Base-by-base conservation (phyloP, 148 eudicot genomes). In the Euryodendron excelsum region DNA sequence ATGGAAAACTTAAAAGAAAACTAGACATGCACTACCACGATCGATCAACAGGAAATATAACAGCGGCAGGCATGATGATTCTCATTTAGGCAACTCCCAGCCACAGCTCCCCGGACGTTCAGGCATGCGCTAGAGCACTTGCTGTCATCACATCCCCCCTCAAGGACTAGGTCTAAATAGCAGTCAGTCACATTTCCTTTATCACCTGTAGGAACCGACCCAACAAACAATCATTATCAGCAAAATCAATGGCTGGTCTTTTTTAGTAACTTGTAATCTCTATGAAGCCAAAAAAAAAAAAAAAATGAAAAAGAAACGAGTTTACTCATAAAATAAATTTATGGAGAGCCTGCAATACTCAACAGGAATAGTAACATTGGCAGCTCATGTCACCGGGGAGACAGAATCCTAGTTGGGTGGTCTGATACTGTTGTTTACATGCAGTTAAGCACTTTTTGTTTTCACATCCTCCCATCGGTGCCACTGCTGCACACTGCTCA, bases 361-460 rank as follows among this genome's bases (percentile, higher is more conserved):
- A 72, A 45, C 60, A 72, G 60, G 60, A 30, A 72, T 72, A 52
- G 23, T 50, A 50, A 31, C 61, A 72, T 14, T 72, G 56, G 75
- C 75, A 72, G 60, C 39, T 33, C 28, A 9, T 27, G 8, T 15
- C 18, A 4, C 30, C 11, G 3, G 41, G 75, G 39, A 72, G 60
- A 41, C 75, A 72, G 75, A 30, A 72, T 9, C 41, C 59, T 8
- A 0, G 3, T 72, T 48, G 12, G 1, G 60, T 30, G n/a, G n/a
- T n/a, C n/a, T n/a, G n/a, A n/a, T n/a, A n/a, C n/a, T n/a, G n/a
- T n/a, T n/a, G n/a, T n/a, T n/a, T n/a, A n/a, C n/a, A n/a, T n/a
- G n/a, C n/a, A n/a, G n/a, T n/a, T n/a, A n/a, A n/a, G n/a, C n/a
- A n/a, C n/a, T n/a, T n/a, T n/a, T n/a, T n/a, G n/a, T n/a, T n/a